Evolutionary conservation across 768 basidiomycete species (phyloP).

Genomic region (Mycena alexandri): DNA sequence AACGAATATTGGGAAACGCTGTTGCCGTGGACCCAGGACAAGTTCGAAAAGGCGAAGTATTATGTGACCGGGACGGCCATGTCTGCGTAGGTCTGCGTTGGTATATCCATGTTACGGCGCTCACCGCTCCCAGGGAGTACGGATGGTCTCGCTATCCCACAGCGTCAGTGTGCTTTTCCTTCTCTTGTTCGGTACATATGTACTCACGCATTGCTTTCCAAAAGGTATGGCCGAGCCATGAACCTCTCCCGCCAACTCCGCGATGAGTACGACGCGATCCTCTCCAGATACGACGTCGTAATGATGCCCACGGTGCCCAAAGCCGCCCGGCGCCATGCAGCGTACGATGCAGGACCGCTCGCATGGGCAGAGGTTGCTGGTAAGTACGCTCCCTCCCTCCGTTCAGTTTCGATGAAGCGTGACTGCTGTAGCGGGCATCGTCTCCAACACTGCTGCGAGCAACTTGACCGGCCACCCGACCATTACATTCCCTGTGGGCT

Average conservation of each 20-base stretch:
- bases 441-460: constrained; percentile 33
- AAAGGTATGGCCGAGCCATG: constrained; percentile 32
- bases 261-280: constrained; percentile 34
- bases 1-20: constrained; percentile 33
- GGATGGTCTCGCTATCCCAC: constrained; percentile 31
- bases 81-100: constrained; percentile 25
- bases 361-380: constrained; percentile 21
- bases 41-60: constrained; percentile 29
- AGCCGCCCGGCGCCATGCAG: constrained; percentile 28
- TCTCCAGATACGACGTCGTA: constrained; percentile 27
- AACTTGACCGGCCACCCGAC: constrained; percentile 51
- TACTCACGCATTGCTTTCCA: background rate
- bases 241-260: constrained; percentile 33
- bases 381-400: background rate
- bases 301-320: constrained; percentile 40
- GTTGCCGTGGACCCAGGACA: constrained; percentile 34
- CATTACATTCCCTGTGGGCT: constrained; percentile 52
- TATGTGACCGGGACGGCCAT: constrained; percentile 34
- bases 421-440: constrained; percentile 17
- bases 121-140: constrained; percentile 16
- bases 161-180: constrained; percentile 17
- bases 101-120: background rate
- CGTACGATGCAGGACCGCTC: constrained; percentile 29
- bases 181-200: background rate
- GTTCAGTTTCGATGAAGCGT: background rate